These are phyloP conservation scores for Dactylellina drechsleri DNA, from an alignment of 2,329 filamentous ascomycete genomes.

Conservation along the genomic window DNA sequence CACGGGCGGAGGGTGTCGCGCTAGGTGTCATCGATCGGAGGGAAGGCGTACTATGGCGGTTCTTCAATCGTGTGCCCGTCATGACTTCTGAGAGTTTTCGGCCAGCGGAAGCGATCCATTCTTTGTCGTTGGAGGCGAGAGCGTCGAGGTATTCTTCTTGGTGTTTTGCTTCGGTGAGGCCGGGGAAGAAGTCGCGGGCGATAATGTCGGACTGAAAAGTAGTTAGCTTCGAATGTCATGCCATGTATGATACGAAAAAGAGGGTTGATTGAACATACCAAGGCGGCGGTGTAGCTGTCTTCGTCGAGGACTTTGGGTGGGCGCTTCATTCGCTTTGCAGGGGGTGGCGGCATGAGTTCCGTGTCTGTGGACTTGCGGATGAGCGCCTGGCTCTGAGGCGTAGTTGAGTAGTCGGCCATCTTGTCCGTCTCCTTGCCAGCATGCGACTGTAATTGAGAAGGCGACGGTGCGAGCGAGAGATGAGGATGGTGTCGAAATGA, in stretches of 20 bases:
- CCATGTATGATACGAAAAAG: neutral
- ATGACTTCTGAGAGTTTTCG: constrained; percentile 78
- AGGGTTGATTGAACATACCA: constrained; percentile 62
- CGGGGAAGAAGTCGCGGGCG: constrained; percentile 94
- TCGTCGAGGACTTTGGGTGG: constrained; percentile 89
- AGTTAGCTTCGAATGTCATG: constrained; percentile 7
- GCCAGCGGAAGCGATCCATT: constrained; percentile 86
- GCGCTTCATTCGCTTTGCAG: constrained; percentile 87
- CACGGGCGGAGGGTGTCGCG: constrained; percentile 74
- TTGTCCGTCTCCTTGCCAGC: neutral
- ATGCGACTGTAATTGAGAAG: neutral
- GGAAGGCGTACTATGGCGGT: constrained; percentile 58
- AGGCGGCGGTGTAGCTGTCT: constrained; percentile 87
- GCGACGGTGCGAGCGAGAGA: neutral
- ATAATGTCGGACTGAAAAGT: constrained; percentile 79
- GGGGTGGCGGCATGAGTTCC: constrained; percentile 83
- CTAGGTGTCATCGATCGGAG: constrained; percentile 48
- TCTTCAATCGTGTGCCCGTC: constrained; percentile 74
- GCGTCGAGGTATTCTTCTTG: constrained; percentile 94
- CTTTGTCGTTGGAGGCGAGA: constrained; percentile 81
- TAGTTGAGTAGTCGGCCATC: constrained; percentile 47
- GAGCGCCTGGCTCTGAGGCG: constrained; percentile 65
- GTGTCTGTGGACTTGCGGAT: constrained; percentile 73
- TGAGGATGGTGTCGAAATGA: constrained; percentile 7
- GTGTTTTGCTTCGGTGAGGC: constrained; percentile 82